Percentiles rank a stretch among this genome's conserved stretches.
Conservation (phyloP, 2,329 filamentous ascomycete genomes). For the Trichoderma citrinoviride region DNA sequence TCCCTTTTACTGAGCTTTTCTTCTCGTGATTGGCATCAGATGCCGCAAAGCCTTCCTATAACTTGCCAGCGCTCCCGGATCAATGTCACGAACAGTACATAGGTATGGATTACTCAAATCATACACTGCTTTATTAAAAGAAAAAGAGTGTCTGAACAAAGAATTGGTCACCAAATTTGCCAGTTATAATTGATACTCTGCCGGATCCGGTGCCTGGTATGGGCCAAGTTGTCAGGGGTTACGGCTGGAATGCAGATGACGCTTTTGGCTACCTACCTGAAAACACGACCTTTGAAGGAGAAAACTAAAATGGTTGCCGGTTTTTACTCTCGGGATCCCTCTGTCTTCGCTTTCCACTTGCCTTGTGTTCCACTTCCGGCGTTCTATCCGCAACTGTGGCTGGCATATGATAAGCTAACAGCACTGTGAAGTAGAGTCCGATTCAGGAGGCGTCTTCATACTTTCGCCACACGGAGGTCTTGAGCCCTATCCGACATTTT, state of each 20-base stretch:
- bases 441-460: neutral
- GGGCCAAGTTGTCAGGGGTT: neutral
- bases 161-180: no score
- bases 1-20: no score
- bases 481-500: neutral
- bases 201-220: neutral
- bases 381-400: neutral
- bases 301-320: neutral
- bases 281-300: no score
- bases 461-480: neutral
- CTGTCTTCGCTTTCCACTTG: neutral
- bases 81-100: no score
- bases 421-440: neutral
- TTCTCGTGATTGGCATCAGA: no score
- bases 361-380: neutral
- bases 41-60: no score
- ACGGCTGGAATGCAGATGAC: constrained; percentile 12
- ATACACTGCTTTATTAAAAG: neutral
- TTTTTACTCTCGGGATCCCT: neutral
- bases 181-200: no score
- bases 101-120: no score
- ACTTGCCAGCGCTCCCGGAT: no score
- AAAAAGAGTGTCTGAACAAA: no score
- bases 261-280: neutral
- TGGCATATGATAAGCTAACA: neutral